Evolutionary conservation across 23 red algal species (phyloP), one percentile per base, ranked within the genome.

Genomic region (Cyanidiococcus yangmingshanensis): DNA sequence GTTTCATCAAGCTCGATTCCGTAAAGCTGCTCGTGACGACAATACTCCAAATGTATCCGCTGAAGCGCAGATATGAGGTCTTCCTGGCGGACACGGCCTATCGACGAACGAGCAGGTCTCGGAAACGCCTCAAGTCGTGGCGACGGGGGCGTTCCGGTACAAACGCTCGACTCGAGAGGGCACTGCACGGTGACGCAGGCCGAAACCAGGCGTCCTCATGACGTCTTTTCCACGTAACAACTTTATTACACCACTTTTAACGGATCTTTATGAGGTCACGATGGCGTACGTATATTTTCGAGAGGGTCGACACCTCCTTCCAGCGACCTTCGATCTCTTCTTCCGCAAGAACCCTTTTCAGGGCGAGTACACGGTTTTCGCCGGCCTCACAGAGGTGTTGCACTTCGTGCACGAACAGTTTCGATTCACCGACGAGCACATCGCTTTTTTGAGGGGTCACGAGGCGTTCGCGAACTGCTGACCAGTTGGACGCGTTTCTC

Each of bases 211-310:
- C 21, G 45, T 21, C 7, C 45, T 71, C 63, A 71, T 71, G 63
- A 29, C 7, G 63, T 29, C 63, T 12, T 71, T 71, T 35, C 63
- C 63, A 12, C 21, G 63, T 2, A 71, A 71, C 32, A 25, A 25
- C n/a, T 71, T 71, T 29, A 29, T 71, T 35, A 71, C 63, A 35
- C 63, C 63, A 36, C 51, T 77, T 2, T 75, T 95, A 37, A 95
- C 85, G 34, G 90, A 95, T 76, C 77, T 86, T 2, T 95, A 95
- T 57, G 85, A 95, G 76, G 17, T 95, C n/a, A 82, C 86, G 36
- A 95, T 95, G 90, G 86, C 90, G 18, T 95, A 95, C 74, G 57
- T 79, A 27, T 83, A 95, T 40, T 95, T 79, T 71, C 74, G 75
- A 17, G 59, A 85, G 25, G 81, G 86, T 0, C 37, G 75, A 21